These are phyloP conservation scores for Tetrapisispora namnaoensis DNA, from an alignment of 805 yeast species.

Conservation along the genomic window DNA sequence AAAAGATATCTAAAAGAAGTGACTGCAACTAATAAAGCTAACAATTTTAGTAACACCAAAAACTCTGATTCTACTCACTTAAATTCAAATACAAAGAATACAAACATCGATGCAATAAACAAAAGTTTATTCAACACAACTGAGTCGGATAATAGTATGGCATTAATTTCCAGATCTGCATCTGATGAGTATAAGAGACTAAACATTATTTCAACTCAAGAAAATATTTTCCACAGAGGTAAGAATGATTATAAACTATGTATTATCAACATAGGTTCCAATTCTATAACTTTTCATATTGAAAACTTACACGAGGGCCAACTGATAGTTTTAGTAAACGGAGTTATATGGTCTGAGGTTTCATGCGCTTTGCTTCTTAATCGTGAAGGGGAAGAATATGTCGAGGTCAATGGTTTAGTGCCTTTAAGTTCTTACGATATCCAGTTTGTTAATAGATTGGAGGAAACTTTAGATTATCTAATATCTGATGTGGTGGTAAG, in stretches of 20 bases:
- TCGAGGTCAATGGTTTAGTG: conserved; percentile 55
- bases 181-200: conserved; percentile 25
- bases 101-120: not conserved
- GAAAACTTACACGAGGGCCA: conserved; percentile 36
- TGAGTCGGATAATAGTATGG: conserved; percentile 29
- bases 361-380: conserved; percentile 35
- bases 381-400: conserved; percentile 37
- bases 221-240: conserved; percentile 24
- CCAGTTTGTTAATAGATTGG: conserved; percentile 32
- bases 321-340: conserved; percentile 46
- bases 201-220: conserved; percentile 19
- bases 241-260: conserved; percentile 30
- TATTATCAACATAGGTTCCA: conserved; percentile 43
- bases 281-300: conserved; percentile 42
- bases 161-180: conserved; percentile 26
- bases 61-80: not conserved
- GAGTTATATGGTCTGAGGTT: conserved; percentile 60
- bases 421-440: conserved; percentile 58
- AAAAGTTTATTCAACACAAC: conserved; percentile 25
- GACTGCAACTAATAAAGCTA: not conserved
- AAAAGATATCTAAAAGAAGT: conserved; percentile 36
- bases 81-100: not conserved
- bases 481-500: conserved; percentile 34
- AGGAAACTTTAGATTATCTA: conserved; percentile 27
- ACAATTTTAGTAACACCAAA: not conserved